Base-by-base conservation (phyloP, 768 basidiomycete genomes). In the Tremella mesenterica region DNA sequence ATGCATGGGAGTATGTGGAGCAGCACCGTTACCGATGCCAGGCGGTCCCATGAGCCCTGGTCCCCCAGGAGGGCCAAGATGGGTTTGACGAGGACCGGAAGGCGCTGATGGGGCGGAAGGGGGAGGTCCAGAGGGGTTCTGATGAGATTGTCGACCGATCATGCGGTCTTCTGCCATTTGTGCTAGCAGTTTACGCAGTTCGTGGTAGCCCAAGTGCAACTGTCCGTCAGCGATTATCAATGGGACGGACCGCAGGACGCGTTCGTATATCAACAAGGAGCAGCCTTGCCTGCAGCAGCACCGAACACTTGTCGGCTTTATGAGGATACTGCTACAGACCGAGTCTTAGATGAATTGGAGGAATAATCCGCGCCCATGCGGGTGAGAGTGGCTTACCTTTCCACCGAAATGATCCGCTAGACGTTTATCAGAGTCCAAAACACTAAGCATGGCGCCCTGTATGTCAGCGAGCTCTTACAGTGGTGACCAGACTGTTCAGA, bases 161-260 rank as follows among this genome's bases (percentile, higher is more conserved):
- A 69, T 66, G 86, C 91, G 84, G 49, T 90, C 86, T 70, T 92
- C 91, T 58, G 84, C 83, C 75, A 96, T 95, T 69, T 88, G 86
- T 54, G 77, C 73, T 49, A 99, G 79, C 82, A 95, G 86, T 75
- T 91, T 88, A 52, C 95, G 88, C 57, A 99, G 79, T 76, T 97
- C 92, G 73, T 96, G 91, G 76, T 99, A 99, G 9, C 95, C 95
- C 68, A 97, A 75, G 78, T 97, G 95, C 88, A 99, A 93, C 95
- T n/a, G n/a, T n/a, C n/a, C n/a, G n/a, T n/a, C n/a, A n/a, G n/a
- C n/a, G n/a, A n/a, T n/a, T n/a, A n/a, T n/a, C n/a, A n/a, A n/a
- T n/a, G n/a, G n/a, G n/a, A n/a, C n/a, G n/a, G n/a, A n/a, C n/a
- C n/a, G n/a, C n/a, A n/a, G n/a, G n/a, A n/a, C n/a, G n/a, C n/a